Conservation (phyloP, 208 protist genomes). For the Herpetomonas tarakana region DNA sequence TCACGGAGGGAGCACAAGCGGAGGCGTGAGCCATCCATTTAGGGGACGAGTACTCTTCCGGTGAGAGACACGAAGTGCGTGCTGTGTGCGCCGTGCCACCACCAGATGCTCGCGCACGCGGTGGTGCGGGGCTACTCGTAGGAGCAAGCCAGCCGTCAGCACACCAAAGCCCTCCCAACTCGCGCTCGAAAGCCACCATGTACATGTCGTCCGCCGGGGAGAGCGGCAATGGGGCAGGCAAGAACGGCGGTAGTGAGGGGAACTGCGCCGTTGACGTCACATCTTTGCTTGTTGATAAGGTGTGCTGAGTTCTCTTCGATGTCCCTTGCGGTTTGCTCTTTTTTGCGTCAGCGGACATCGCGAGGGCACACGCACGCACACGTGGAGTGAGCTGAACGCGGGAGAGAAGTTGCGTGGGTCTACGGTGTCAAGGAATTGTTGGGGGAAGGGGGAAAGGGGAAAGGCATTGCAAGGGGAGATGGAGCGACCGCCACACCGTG, state of each 20-base stretch:
- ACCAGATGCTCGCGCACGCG: too few species aligned
- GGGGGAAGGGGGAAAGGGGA: constrained; percentile 2
- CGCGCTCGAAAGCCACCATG: not conserved
- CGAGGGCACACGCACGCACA: not conserved
- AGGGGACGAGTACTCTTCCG: not conserved
- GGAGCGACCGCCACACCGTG: not conserved
- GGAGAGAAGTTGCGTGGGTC: not conserved
- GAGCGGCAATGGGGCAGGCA: constrained; percentile 24
- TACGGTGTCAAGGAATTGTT: not conserved
- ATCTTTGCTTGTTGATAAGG: not conserved
- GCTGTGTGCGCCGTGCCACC: not conserved
- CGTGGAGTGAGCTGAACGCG: not conserved
- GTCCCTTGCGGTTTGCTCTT: constrained; percentile 3
- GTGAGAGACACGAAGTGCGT: not conserved
- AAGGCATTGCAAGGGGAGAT: constrained; percentile 3
- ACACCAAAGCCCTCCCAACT: not conserved
- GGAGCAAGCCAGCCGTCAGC: not conserved
- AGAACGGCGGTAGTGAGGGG: constrained; percentile 37
- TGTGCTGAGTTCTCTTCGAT: constrained; percentile 2
- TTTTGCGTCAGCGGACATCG: constrained; percentile 15
- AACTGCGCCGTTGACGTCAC: constrained; percentile 14
- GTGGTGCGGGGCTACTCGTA: too few species aligned
- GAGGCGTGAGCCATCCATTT: not conserved
- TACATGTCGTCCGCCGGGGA: not conserved
- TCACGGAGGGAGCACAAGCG: not conserved